phyloP scores from a whole-genome alignment of 176 grass and related monocot species.

The Hyparrhenia diplandra region DNA sequence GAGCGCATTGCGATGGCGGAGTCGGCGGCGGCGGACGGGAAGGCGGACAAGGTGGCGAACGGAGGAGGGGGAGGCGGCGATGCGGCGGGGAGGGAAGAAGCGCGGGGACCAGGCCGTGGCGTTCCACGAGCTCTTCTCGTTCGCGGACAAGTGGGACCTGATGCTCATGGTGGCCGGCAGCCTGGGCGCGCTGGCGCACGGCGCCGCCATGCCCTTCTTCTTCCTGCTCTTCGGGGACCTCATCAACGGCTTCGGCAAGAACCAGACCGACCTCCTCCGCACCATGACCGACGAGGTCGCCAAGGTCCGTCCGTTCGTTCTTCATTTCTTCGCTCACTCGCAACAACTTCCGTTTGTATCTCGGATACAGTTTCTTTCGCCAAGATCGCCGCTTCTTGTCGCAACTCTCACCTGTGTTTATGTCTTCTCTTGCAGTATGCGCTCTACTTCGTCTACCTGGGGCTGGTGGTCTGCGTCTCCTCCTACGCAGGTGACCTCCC shows the following conservation, averaged over 20 bases:
- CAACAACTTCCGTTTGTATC: not conserved
- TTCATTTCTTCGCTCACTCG: not conserved
- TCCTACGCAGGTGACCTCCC: constrained; percentile 73
- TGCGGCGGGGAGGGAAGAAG: constrained; percentile 57
- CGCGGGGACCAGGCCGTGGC: constrained; percentile 68
- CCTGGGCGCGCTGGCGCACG: constrained; percentile 74
- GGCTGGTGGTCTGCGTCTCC: constrained; percentile 78
- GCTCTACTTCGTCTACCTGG: constrained; percentile 97
- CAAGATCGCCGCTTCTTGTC: not conserved
- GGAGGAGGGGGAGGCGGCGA: constrained; percentile 27
- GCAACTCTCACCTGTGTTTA: not conserved
- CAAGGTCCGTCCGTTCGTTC: constrained; percentile 57
- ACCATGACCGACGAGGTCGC: constrained; percentile 96
- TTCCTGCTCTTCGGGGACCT: constrained; percentile 96
- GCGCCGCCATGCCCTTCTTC: constrained; percentile 98
- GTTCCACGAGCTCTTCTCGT: constrained; percentile 84
- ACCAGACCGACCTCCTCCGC: constrained; percentile 82
- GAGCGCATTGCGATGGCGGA: constrained; percentile 43
- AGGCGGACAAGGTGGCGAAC: constrained; percentile 31
- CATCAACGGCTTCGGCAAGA: constrained; percentile 97
- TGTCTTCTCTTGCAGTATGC: constrained; percentile 54
- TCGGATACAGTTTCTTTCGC: not conserved
- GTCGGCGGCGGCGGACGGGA: constrained; percentile 30
- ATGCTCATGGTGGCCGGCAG: constrained; percentile 72
- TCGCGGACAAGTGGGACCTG: constrained; percentile 80